Conservation (phyloP, 768 basidiomycete species). For the Mycena amicta region DNA sequence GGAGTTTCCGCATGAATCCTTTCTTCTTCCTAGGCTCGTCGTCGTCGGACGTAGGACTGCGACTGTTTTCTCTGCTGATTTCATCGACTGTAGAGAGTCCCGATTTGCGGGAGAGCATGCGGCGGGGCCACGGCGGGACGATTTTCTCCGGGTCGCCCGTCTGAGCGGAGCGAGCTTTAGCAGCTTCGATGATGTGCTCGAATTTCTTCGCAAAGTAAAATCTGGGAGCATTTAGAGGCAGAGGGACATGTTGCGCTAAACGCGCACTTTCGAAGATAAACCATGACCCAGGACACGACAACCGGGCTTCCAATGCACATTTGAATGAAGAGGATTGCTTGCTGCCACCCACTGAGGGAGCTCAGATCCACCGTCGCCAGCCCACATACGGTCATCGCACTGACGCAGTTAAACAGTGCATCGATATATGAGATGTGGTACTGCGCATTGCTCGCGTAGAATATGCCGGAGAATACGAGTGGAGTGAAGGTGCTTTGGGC, state of each 20-base stretch:
- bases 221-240: slow-evolving; percentile 37
- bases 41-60: not conserved
- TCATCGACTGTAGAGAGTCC: slow-evolving; percentile 31
- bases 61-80: slow-evolving; percentile 15
- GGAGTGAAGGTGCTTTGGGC: slow-evolving; percentile 71
- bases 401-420: slow-evolving; percentile 74
- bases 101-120: slow-evolving; percentile 33
- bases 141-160: slow-evolving; percentile 25
- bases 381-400: slow-evolving; percentile 81
- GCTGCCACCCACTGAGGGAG: slow-evolving; percentile 68
- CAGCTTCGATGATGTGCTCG: slow-evolving; percentile 53
- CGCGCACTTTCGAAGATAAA: slow-evolving; percentile 70
- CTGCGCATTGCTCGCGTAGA: slow-evolving; percentile 81
- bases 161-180: slow-evolving; percentile 35
- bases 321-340: slow-evolving; percentile 69
- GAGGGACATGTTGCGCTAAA: not conserved
- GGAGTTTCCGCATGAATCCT: slow-evolving; percentile 41
- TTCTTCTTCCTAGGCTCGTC: slow-evolving; percentile 25
- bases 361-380: slow-evolving; percentile 71
- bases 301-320: slow-evolving; percentile 82
- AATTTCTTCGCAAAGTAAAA: slow-evolving; percentile 74
- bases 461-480: slow-evolving; percentile 74
- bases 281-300: slow-evolving; percentile 81
- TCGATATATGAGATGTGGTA: slow-evolving; percentile 76
- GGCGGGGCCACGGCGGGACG: slow-evolving; percentile 29